Conservation (phyloP, 305 asterid genomes). For the Ilex paraguariensis region DNA sequence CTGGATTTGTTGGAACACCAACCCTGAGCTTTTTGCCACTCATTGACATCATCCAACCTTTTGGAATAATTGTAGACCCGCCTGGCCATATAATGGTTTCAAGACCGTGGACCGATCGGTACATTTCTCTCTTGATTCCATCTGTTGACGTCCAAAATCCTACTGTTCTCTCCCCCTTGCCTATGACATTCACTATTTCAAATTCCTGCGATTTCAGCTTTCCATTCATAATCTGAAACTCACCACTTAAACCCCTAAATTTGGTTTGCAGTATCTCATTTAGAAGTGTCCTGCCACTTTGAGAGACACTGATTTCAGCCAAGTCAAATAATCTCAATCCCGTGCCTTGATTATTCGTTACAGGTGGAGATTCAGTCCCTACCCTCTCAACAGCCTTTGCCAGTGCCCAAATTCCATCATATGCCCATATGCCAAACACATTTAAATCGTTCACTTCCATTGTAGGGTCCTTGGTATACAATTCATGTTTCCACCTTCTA, state of each 20-base stretch:
- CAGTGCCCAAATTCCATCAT: slow-evolving; percentile 35
- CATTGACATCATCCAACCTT: neutral
- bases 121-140: slow-evolving; percentile 5
- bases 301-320: too few species aligned
- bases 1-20: slow-evolving; percentile 12
- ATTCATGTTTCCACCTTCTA: slow-evolving; percentile 28
- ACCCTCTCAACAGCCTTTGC: slow-evolving; percentile 31
- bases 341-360: too few species aligned
- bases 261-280: slow-evolving; percentile 14
- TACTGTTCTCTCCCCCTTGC: slow-evolving; percentile 25
- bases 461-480: slow-evolving; percentile 9
- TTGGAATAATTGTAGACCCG: too few species aligned
- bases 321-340: too few species aligned
- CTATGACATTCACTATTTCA: slow-evolving; percentile 32
- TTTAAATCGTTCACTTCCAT: slow-evolving; percentile 17
- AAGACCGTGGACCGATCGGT: too few species aligned
- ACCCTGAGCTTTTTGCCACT: slow-evolving; percentile 23
- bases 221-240: slow-evolving; percentile 19
- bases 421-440: slow-evolving; percentile 35
- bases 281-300: neutral
- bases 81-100: too few species aligned
- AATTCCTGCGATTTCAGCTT: slow-evolving; percentile 18
- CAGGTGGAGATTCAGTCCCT: neutral
- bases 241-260: slow-evolving; percentile 24
- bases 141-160: slow-evolving; percentile 32